Evolutionary conservation across 2,329 filamentous ascomycete species (phyloP), one percentile per base, ranked within the genome.

Genomic region (Aspergillus oerlinghausenensis): DNA sequence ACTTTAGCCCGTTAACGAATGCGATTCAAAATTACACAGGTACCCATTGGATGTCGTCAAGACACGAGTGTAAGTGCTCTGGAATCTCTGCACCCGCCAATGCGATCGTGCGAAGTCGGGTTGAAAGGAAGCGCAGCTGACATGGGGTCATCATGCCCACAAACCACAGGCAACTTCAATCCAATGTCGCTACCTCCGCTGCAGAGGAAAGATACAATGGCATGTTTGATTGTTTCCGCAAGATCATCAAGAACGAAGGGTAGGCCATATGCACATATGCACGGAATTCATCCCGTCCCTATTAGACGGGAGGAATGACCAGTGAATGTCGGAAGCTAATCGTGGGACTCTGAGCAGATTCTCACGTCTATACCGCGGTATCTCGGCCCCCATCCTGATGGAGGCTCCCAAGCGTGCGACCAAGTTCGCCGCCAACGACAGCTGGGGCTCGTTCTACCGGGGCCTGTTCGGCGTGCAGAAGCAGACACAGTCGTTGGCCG

Each of bases 31-130:
- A 43, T 26, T 29, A n/a, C 29, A 26, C 73, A 97, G 92, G 94
- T 99, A 99, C 81, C 94, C 94, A 66, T 83, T 99, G 75, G 94
- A 99, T 75, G 94, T 99, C 57, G 91, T 97, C 76, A 97, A 97
- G 84, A 97, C 94, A 63, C 84, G 93, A 88, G 89, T 96, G 89
- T 94, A 84, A 83, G 87, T 75, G 62, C 61, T 63, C n/a, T 10
- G 43, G 23, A 14, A 25, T 6, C 21, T 17, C 32, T 38, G 14
- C 32, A 17, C 32, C 5, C 14, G 32, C 32, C 32, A 17, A 17
- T 38, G 32, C 32, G 32, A 17, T 47, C 43, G 2, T 23, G 43
- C 19, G 43, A 23, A 14, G 10, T 47, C 21, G 43, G 14, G 10
- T 4, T 43, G 19, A 14, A 1, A 14, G 25, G 10, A 50, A 45